These are phyloP conservation scores for Cladosporium sp. DNA, from an alignment of 2,329 filamentous ascomycete species.

Conservation along the genomic window DNA sequence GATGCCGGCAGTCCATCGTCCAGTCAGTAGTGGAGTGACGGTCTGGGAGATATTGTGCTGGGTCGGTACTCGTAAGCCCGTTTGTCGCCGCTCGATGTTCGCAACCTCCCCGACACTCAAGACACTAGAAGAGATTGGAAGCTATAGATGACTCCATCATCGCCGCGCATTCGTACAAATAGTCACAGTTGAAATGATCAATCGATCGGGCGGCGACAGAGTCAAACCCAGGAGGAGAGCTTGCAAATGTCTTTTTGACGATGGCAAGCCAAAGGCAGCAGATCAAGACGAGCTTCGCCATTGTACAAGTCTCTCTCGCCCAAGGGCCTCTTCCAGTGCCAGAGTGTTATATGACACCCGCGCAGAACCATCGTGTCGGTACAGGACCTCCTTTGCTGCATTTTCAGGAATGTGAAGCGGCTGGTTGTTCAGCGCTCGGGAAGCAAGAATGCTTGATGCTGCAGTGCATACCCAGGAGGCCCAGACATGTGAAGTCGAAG, in stretches of 20 bases:
- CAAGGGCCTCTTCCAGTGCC: not conserved
- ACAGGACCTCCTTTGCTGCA: not conserved
- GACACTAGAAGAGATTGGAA: not conserved
- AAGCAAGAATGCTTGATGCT: not conserved
- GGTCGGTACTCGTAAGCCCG: not conserved
- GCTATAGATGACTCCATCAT: not conserved
- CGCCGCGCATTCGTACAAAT: not conserved
- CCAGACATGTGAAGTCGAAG: not conserved
- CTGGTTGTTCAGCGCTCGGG: not conserved
- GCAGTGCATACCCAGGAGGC: not conserved
- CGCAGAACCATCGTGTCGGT: not conserved
- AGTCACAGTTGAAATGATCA: not conserved
- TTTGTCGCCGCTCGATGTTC: not conserved
- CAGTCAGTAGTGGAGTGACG: not conserved
- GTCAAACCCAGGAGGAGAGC: not conserved
- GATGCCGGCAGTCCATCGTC: not conserved
- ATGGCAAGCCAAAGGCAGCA: not conserved
- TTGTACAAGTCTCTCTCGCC: not conserved
- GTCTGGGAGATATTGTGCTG: not conserved
- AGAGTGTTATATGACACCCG: not conserved
- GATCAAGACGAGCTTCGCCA: not conserved
- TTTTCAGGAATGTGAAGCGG: not conserved
- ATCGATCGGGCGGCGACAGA: not conserved
- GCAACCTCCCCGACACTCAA: not conserved
- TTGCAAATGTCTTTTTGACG: not conserved